Percentiles rank a stretch among this genome's conserved stretches.
phyloP scores from a whole-genome alignment of 768 basidiomycete genomes.

The Hygrophoropsis aurantiaca region DNA sequence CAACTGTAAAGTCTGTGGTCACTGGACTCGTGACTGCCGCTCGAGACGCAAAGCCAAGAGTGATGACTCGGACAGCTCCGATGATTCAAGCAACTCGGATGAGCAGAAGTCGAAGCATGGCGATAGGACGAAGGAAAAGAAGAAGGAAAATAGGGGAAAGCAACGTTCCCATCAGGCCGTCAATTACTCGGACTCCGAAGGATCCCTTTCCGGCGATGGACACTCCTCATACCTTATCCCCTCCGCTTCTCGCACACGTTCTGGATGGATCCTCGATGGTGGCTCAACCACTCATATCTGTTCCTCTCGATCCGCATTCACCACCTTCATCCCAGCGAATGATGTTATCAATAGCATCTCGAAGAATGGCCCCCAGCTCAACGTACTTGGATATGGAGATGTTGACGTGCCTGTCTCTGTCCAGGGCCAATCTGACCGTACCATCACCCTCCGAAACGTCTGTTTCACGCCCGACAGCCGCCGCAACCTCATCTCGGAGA shows the following conservation, averaged over 20 bases:
- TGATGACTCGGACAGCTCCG: no score
- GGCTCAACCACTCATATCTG: constrained; percentile 5
- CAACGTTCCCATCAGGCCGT: neutral
- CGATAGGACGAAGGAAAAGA: neutral
- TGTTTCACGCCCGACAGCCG: constrained; percentile 8
- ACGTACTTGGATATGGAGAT: neutral
- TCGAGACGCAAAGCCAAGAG: neutral
- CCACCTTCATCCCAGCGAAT: neutral
- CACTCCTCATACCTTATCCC: neutral
- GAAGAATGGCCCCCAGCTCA: constrained; percentile 4
- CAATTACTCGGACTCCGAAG: neutral
- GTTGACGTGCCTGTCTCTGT: neutral
- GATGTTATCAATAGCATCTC: constrained; percentile 7
- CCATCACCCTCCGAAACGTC: constrained; percentile 5
- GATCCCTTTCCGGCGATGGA: neutral
- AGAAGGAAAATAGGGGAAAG: neutral
- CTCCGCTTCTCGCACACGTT: neutral
- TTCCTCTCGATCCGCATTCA: neutral
- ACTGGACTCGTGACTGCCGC: constrained; percentile 4
- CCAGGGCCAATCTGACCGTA: neutral
- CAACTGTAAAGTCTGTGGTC: constrained; percentile 2
- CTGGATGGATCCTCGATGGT: constrained; percentile 9
- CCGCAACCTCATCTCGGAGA: constrained; percentile 8
- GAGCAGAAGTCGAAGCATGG: neutral
- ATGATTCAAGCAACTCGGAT: neutral